Evolutionary conservation across 257 asterid genomes (phyloP), one percentile per base, ranked within the genome.

Genomic region (Scutellaria minor): DNA sequence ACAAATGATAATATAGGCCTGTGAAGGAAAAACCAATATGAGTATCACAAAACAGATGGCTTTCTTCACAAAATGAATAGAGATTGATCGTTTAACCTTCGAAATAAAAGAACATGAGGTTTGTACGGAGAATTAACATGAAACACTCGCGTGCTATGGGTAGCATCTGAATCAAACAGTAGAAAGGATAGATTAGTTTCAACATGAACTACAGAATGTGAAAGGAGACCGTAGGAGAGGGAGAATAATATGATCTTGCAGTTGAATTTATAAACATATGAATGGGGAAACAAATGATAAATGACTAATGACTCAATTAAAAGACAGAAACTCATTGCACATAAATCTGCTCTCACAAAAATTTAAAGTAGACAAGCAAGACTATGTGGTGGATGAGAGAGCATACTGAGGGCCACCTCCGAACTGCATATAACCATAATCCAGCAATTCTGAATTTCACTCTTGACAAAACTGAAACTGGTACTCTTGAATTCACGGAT

Each of bases 21-120:
- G 91, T 31, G 58, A 40, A 20, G 75, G 71, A 78, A 55, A 77
- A 56, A 39, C 9, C 11, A 22, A 48, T 60, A 51, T 59, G 69
- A 58, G 77, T 72, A 64, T 14, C 44, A 78, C 44, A 62, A 64
- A 54, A 27, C 12, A 68, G 47, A 12, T 46, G 4, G 51, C 27
- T 44, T 45, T 67, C 35, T 40, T 20, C 77, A 64, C 66, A 57
- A 47, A n/a, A 78, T 74, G n/a, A 54, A 65, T 14, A 72, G 66
- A 46, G 66, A 37, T 35, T 35, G 31, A 75, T 62, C 20, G 61
- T 13, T 73, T 81, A 77, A 94, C 98, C 99, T 92, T 95, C 99
- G 78, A 92, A 95, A 84, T 92, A 95, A 76, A 95, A 95, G 88
- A 92, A 92, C 99, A 95, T 95, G 71, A 95, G 97, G 73, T 95